These are phyloP conservation scores for bread wheat (Triticum aestivum) DNA, from an alignment of 176 grass and related monocot species.

Conservation along the genomic window IWGSC_CS_RefSeq_v2.1 NC_057797.1:40416498-40416997, in stretches of 20 bases:
- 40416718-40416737: neutral
- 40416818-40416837: neutral
- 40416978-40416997: neutral
- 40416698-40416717: neutral
- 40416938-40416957: neutral
- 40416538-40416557: too few relatives aligned
- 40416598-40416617: neutral
- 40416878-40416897: accelerated
- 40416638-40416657: neutral
- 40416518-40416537: too few relatives aligned
- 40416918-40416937: neutral
- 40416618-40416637: too few relatives aligned
- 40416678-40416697: neutral
- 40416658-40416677: neutral
- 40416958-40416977: too few relatives aligned
- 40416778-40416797: neutral
- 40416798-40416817: neutral
- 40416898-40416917: neutral
- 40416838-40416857: slow-evolving; percentile 12
- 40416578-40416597: neutral
- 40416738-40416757: neutral
- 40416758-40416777: neutral
- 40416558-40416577: too few relatives aligned
- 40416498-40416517: too few relatives aligned
- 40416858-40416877: neutral